A percentile compares a stretch with the other conserved stretches of the same genome.
phyloP scores from a whole-genome alignment of 805 yeast genomes.

The Lachancea fermentati region DNA sequence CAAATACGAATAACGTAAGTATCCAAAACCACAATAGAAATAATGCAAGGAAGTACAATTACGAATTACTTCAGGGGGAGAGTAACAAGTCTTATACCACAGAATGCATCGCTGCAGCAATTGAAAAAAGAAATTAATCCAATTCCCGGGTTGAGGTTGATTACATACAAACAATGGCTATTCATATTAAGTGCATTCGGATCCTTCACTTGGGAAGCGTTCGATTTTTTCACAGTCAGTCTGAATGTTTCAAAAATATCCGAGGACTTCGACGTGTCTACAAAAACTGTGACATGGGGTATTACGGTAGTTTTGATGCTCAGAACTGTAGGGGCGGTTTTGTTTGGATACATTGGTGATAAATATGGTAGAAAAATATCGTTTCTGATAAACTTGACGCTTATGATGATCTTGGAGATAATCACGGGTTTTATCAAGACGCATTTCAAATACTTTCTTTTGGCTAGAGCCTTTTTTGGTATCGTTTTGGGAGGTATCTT shows the following conservation, averaged over 20 bases:
- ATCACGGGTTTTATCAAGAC: slow-evolving; percentile 62
- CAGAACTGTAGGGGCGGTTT: slow-evolving; percentile 61
- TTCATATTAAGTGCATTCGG: slow-evolving; percentile 52
- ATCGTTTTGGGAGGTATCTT: slow-evolving; percentile 66
- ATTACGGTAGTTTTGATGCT: slow-evolving; percentile 65
- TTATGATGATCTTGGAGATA: slow-evolving; percentile 51
- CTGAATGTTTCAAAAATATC: slow-evolving; percentile 50
- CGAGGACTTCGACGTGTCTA: slow-evolving; percentile 36
- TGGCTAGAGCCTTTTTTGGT: slow-evolving; percentile 58
- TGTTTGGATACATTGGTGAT: slow-evolving; percentile 58
- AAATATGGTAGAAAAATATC: slow-evolving; percentile 62
- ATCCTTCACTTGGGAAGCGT: slow-evolving; percentile 69
- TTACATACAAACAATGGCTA: slow-evolving; percentile 41
- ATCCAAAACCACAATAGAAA: background rate
- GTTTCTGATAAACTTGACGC: slow-evolving; percentile 43
- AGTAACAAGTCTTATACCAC: background rate
- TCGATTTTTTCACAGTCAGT: slow-evolving; percentile 61
- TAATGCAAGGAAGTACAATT: background rate
- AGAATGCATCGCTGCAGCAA: background rate
- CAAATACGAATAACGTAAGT: background rate
- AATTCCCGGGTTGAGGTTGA: slow-evolving; percentile 44
- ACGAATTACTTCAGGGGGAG: background rate
- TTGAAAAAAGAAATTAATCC: slow-evolving; percentile 43
- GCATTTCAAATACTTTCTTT: slow-evolving; percentile 46
- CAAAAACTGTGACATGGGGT: slow-evolving; percentile 60